Conservation (phyloP, 2,329 filamentous ascomycete species). For the Helotiales sp. region DNA sequence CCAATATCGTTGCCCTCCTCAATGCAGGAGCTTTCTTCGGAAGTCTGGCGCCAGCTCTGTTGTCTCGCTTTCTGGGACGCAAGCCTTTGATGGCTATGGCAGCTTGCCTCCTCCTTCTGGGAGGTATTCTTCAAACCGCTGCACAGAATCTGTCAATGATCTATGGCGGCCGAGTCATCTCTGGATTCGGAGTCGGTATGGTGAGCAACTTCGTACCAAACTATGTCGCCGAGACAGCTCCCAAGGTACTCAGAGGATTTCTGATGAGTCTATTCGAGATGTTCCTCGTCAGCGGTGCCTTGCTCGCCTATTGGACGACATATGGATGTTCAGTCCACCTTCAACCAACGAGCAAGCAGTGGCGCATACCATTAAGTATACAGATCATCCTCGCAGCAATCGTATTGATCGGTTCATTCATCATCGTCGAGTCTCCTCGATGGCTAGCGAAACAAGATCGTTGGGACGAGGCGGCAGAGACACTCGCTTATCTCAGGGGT, state of each 20-base stretch:
- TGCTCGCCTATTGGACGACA: conserved; percentile 30
- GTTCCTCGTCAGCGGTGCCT: conserved; percentile 43
- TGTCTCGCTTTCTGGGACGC: conserved; percentile 46
- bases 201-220: neutral
- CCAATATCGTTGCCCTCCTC: conserved; percentile 48
- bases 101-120: conserved; percentile 39
- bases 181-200: neutral
- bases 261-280: neutral
- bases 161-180: neutral
- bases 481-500: conserved; percentile 54
- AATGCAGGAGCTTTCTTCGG: conserved; percentile 52
- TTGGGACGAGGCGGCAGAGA: conserved; percentile 40
- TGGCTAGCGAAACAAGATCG: conserved; percentile 53
- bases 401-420: neutral
- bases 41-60: conserved; percentile 47
- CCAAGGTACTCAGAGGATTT: neutral
- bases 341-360: neutral
- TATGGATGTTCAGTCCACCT: neutral
- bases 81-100: conserved; percentile 47
- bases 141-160: conserved; percentile 12
- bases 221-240: neutral
- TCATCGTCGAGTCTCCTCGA: neutral
- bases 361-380: neutral
- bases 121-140: conserved; percentile 18
- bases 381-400: neutral